Evolutionary conservation across 768 basidiomycete genomes (phyloP).

Genomic region (Leccinum broughii): DNA sequence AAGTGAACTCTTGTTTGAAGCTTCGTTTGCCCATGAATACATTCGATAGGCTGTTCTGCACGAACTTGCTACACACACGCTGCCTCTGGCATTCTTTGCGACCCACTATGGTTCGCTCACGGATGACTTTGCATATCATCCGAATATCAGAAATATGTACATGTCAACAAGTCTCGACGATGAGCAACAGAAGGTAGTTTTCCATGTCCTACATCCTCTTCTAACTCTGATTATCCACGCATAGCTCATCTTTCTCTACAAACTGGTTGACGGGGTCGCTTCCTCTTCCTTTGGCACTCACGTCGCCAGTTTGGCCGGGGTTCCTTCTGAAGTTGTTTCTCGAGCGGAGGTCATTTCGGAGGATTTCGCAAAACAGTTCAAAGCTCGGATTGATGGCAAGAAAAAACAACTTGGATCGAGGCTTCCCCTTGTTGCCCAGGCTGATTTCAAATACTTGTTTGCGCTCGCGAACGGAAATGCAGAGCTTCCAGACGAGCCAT

Average conservation of each 20-base stretch:
- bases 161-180: constrained; percentile 96
- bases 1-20: constrained; percentile 22
- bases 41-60: constrained; percentile 79
- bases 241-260: constrained; percentile 92
- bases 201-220: background rate
- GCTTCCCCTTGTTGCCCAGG: constrained; percentile 80
- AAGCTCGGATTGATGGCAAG: constrained; percentile 69
- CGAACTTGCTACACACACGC: constrained; percentile 88
- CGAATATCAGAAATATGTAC: constrained; percentile 92
- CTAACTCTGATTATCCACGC: background rate
- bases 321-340: constrained; percentile 80
- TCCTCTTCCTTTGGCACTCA: constrained; percentile 91
- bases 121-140: constrained; percentile 89
- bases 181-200: constrained; percentile 77
- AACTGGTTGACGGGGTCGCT: constrained; percentile 86
- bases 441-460: constrained; percentile 84
- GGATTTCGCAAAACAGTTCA: constrained; percentile 87
- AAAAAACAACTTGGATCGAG: constrained; percentile 49
- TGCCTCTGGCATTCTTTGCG: constrained; percentile 93
- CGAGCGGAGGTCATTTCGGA: constrained; percentile 87
- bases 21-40: constrained; percentile 7
- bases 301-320: constrained; percentile 93
- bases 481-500: constrained; percentile 53
- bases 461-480: constrained; percentile 56
- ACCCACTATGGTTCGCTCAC: constrained; percentile 97